Evolutionary conservation across 106 monocot genomes (phyloP).

Genomic region (Allium fistulosum): DNA sequence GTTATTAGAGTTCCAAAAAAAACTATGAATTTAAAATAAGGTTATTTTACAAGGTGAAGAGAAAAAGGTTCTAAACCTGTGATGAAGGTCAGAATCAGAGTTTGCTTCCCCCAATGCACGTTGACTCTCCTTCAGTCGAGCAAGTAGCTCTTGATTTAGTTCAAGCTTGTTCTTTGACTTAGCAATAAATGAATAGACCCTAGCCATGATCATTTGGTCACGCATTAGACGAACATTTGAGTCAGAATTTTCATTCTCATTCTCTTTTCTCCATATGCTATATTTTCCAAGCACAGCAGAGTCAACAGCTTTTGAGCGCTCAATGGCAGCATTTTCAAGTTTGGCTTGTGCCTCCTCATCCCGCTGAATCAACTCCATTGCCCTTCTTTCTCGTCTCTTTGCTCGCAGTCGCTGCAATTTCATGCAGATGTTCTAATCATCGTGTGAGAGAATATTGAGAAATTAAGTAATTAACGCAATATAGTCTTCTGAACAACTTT

Average conservation of each 20-base stretch:
- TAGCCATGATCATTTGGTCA: constrained; percentile 72
- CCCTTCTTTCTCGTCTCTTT: constrained; percentile 45
- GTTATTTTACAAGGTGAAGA: background rate
- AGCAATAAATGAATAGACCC: constrained; percentile 56
- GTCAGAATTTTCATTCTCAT: constrained; percentile 64
- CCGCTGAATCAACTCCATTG: constrained; percentile 40
- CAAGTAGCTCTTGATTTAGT: constrained; percentile 46
- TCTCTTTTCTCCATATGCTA: constrained; percentile 67
- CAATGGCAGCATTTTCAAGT: constrained; percentile 71
- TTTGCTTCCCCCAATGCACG: constrained; percentile 51
- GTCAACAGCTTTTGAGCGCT: constrained; percentile 63
- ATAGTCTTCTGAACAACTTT: background rate
- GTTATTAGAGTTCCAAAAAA: constrained; percentile 3
- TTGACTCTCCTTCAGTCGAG: constrained; percentile 61
- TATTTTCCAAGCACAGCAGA: constrained; percentile 73
- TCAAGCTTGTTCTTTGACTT: constrained; percentile 59
- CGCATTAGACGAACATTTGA: constrained; percentile 59
- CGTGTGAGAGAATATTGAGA: background rate
- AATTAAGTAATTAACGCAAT: background rate
- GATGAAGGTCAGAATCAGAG: constrained; percentile 53
- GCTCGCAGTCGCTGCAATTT: constrained; percentile 55
- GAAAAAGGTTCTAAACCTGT: constrained; percentile 17
- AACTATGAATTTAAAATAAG: background rate
- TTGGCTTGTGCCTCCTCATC: constrained; percentile 54
- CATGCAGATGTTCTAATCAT: background rate